Percentiles rank a stretch among this genome's conserved stretches.
Evolutionary conservation across 768 basidiomycete species (phyloP).

Genomic region (Boletus sp.): DNA sequence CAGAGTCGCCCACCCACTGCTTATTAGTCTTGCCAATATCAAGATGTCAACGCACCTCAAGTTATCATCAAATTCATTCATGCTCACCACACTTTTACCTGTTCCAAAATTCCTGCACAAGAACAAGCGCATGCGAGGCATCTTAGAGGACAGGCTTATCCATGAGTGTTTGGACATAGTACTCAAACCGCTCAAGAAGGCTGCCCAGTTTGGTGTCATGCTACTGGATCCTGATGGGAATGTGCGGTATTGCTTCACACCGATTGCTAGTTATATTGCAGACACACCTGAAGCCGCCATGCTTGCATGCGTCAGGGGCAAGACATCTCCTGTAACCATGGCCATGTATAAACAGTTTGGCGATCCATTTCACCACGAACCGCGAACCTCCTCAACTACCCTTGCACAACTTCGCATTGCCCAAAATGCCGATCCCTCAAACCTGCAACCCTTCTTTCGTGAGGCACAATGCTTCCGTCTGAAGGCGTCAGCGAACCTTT

Average conservation of each 20-base stretch:
- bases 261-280: neutral
- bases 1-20: neutral
- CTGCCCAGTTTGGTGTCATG: neutral
- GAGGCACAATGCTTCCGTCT: neutral
- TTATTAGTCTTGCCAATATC: neutral
- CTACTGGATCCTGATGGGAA: neutral
- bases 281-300: too few relatives aligned
- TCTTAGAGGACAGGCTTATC: neutral
- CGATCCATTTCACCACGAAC: neutral
- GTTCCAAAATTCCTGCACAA: neutral
- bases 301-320: neutral
- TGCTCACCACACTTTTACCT: neutral
- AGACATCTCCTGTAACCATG: neutral
- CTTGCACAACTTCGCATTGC: neutral
- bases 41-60: neutral
- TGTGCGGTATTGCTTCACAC: neutral
- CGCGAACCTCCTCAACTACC: neutral
- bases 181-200: neutral
- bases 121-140: neutral
- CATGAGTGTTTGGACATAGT: neutral
- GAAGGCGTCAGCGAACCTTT: neutral
- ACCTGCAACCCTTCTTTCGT: too few relatives aligned
- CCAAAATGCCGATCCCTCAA: neutral
- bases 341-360: too few relatives aligned
- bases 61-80: neutral